A percentile compares a stretch with the other conserved stretches of the same genome.
Evolutionary conservation across 1,284 basidiomycete genomes (phyloP).

Genomic region (Meira nashicola): DNA sequence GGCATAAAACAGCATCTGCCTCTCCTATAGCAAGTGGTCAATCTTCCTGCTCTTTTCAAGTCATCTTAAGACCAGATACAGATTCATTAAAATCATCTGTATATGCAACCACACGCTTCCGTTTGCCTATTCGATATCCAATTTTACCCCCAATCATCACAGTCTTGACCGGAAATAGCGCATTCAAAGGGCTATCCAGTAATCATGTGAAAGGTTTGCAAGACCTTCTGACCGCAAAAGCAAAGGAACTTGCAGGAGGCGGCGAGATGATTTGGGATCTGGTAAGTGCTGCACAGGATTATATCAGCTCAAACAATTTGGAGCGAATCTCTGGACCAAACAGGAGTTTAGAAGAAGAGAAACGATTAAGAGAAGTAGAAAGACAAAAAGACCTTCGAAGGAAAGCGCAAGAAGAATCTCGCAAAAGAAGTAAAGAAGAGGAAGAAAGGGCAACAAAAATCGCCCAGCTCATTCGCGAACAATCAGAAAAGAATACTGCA

Average conservation of each 20-base stretch:
- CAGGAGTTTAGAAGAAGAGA: constrained; percentile 46
- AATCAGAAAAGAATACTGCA: constrained; percentile 33
- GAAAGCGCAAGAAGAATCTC: constrained; percentile 3
- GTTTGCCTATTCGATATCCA: constrained; percentile 45
- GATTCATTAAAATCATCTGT: constrained; percentile 36
- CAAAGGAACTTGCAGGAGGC: constrained; percentile 32
- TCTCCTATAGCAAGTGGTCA: constrained; percentile 8
- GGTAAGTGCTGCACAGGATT: constrained; percentile 41
- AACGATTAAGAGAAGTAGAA: constrained; percentile 36
- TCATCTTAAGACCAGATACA: constrained; percentile 37
- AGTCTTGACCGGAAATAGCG: constrained; percentile 21
- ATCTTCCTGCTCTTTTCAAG: constrained; percentile 29
- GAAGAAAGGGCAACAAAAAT: constrained; percentile 35
- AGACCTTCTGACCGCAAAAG: constrained; percentile 28
- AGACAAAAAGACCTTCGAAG: constrained; percentile 23
- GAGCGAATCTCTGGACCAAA: constrained; percentile 17
- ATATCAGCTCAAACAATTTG: constrained; percentile 35
- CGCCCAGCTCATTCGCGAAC: constrained; percentile 34
- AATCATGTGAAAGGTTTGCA: constrained; percentile 25
- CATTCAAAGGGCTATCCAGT: constrained; percentile 27
- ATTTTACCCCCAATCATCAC: constrained; percentile 30
- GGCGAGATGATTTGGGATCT: constrained; percentile 54
- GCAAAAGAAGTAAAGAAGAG: constrained; percentile 18
- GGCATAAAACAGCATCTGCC: constrained; percentile 21
- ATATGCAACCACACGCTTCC: constrained; percentile 28